Evolutionary conservation across 306 rosid genomes (phyloP), one percentile per base, ranked within the genome.

Genomic region (Medicago ruthenica): DNA sequence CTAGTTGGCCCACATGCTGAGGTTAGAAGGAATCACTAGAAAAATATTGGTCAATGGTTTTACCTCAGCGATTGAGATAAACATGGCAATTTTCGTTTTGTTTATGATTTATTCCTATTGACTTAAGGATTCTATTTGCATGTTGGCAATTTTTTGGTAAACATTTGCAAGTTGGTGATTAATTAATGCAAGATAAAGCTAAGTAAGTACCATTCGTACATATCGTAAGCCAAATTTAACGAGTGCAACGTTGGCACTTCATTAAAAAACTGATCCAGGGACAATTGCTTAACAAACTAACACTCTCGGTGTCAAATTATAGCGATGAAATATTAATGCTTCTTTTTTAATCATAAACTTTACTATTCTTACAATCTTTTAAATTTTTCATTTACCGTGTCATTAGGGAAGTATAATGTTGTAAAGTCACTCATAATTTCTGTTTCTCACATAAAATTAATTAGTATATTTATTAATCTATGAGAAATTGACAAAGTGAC

Each of bases 31-130:
- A 21, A 54, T 62, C 10, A 42, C 16, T 61, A 70, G 12, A 62
- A 63, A 76, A 44, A 44, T 31, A 9, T 65, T 44, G 71, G 82
- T 82, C 82, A 77, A 77, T 22, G 75, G 62, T 82, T 51, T 73
- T 51, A 72, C 71, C 53, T 77, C 66, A 68, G 34, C 59, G 8
- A 4, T n/a, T 7, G 9, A 5, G 75, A 71, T 42, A 54, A 42
- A 37, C 27, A 37, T 53, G 22, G 16, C 27, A 36, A 4, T 45
- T 77, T 44, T 82, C 9, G 40, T 68, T 59, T 73, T 37, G 53
- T 45, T 58, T 65, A 66, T 51, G 27, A 17, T 45, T 71, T 9
- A 45, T 24, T 16, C 9, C 9, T 8, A 20, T 67, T 67, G 80
- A 82, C 85, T 59, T 72, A 17, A 66, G 10, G n/a, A 66, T 65